Base-by-base conservation (phyloP, 1,284 basidiomycete species). In the Clitocybe nebularis region DNA sequence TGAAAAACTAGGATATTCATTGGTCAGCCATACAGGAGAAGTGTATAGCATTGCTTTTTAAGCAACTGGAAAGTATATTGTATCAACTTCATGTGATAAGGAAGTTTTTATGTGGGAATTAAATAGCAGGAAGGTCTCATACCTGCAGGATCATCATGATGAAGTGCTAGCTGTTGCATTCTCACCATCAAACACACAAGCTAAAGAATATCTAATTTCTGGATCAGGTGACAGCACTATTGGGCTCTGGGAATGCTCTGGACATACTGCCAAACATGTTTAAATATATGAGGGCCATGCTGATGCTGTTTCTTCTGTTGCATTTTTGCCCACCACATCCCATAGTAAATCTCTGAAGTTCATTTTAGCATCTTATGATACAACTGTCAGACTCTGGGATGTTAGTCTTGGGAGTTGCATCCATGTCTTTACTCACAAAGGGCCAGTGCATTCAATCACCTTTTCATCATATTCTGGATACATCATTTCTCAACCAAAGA, bases 21-120 rank as follows among this genome's bases (percentile, higher is more conserved):
- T 47, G n/a, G 13, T 28, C n/a, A 42, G 46, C 11, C 46, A 47
- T 13, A 17, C 29, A 13, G 36, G 35, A 20, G 36, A 37, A 13
- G 38, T 47, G 7, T 19, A 26, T 9, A 35, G 38, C 3, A 38
- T 44, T 9, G 33, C 19, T 25, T 47, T 33, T 26, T 42, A 41
- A 7, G 41, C 34, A 8, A 34, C 38, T 35, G 19, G 23, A 8
- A 39, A 19, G 0, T 13, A 28, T 16, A 37, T 48, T 13, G 36
- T 43, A 5, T 36, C 30, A 25, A 39, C 35, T 22, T 48, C 46
- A 13, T 25, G 29, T 14, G 46, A 48, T 21, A 44, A 25, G 25
- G 42, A 38, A 14, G 36, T 48, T 32, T 37, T 34, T 4, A 40
- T 44, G 8, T 47, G 46, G 46, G 42, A 47, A 36, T 39, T 39